A percentile compares a stretch with the other conserved stretches of the same genome.
phyloP scores from a whole-genome alignment of 257 asterid genomes.

The Nemophila menziesii region DNA sequence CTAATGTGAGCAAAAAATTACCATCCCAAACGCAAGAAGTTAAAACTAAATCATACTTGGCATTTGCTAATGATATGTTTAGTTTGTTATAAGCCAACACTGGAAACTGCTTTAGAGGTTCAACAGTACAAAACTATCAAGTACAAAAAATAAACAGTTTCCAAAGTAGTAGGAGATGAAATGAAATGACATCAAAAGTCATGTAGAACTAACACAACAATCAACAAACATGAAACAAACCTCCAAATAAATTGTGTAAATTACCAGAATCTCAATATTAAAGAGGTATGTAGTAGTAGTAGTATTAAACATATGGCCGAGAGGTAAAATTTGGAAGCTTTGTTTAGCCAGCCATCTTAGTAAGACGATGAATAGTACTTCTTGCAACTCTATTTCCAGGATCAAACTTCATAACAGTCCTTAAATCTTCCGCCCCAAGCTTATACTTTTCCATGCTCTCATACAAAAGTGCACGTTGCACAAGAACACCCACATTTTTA shows the following conservation, averaged over 20 bases:
- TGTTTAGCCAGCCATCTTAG: conserved; percentile 69
- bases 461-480: conserved; percentile 88
- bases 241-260: neutral
- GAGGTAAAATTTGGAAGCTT: conserved; percentile 5
- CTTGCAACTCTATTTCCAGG: conserved; percentile 81
- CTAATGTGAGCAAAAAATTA: too few relatives aligned
- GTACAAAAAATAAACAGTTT: neutral
- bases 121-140: too few relatives aligned
- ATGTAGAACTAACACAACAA: neutral
- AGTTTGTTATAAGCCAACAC: too few relatives aligned
- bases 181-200: neutral
- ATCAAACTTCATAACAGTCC: conserved; percentile 86
- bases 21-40: too few relatives aligned
- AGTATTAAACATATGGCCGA: neutral
- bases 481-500: conserved; percentile 50
- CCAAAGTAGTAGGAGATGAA: neutral
- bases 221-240: neutral
- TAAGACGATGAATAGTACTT: conserved; percentile 83
- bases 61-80: too few relatives aligned
- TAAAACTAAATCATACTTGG: too few relatives aligned
- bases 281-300: neutral
- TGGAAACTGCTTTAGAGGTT: too few relatives aligned
- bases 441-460: conserved; percentile 98
- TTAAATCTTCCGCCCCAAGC: conserved; percentile 95
- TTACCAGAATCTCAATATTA: neutral